Evolutionary conservation across 2,329 filamentous ascomycete species (phyloP), one percentile per base, ranked within the genome.

Genomic region (Capronia americana): DNA sequence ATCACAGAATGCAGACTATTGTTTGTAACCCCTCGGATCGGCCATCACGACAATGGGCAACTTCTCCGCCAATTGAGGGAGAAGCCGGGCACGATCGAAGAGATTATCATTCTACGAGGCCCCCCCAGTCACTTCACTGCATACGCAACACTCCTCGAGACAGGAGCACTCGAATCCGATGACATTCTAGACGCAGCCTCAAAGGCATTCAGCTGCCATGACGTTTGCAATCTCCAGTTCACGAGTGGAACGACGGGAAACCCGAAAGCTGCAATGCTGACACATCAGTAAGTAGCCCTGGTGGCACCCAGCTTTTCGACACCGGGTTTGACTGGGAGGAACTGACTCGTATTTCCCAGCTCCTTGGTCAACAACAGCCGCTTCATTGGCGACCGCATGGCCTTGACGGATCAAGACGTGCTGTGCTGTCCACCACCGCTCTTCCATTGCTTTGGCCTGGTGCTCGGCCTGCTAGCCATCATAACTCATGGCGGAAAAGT

Each of bases 371-470:
- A 90, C 76, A 90, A 90, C 75, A 84, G 87, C 7, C 85, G 88
- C 32, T 90, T 90, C 78, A 89, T 90, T 57, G 91, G 90, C 61
- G 89, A 92, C 76, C 86, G 90, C 51, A 90, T 93, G 89, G 83
- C 86, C 5, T 83, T 94, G 17, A 88, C 86, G 0, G 79, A 85
- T 2, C 80, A 83, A 54, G 90, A 93, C 74, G 81, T 89, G 7
- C 83, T 95, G 11, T 94, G 91, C 81, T 95, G 92, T 76, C 91
- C 91, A 2, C 91, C 92, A 0, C 92, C 92, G 0, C 83, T 95
- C 3, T 95, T 95, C 82, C 92, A 95, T 80, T 94, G 91, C 80
- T 94, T 94, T 74, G 91, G 91, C 1, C 85, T 94, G 7, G 90
- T 93, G 0, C 85, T 93, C 2, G 91, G 91, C 8, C 83, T 93